These are phyloP conservation scores for Penicillium vulpinum DNA, from an alignment of 2,329 filamentous ascomycete genomes.

Conservation along the genomic window DNA sequence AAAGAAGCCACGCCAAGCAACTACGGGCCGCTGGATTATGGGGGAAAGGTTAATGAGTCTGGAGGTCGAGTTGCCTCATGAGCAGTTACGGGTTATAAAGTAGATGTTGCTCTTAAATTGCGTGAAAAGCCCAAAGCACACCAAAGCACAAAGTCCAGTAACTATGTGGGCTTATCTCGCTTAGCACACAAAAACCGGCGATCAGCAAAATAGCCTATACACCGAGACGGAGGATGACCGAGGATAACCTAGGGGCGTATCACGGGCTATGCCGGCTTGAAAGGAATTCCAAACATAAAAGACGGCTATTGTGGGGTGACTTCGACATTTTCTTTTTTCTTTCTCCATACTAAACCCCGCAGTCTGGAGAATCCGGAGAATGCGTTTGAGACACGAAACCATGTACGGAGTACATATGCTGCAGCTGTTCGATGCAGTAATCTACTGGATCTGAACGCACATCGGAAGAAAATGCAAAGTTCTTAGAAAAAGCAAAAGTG, in stretches of 20 bases:
- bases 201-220: background rate
- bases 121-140: background rate
- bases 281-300: background rate
- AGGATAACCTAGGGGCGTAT: background rate
- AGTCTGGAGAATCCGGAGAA: background rate
- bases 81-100: no score
- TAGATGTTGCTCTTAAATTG: background rate
- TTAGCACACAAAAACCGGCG: background rate
- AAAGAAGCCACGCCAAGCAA: conserved; percentile 15
- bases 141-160: background rate
- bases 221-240: background rate
- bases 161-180: background rate
- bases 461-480: background rate
- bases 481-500: background rate
- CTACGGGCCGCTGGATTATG: conserved; percentile 11
- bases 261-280: background rate
- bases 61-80: no score
- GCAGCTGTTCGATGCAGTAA: background rate
- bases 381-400: background rate
- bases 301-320: background rate
- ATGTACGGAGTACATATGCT: background rate
- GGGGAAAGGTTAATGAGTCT: conserved; percentile 9
- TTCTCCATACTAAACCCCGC: background rate
- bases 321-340: no score
- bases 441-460: background rate